Base-by-base conservation (phyloP, 2,329 filamentous ascomycete species). In the Elsinoe australis region DNA sequence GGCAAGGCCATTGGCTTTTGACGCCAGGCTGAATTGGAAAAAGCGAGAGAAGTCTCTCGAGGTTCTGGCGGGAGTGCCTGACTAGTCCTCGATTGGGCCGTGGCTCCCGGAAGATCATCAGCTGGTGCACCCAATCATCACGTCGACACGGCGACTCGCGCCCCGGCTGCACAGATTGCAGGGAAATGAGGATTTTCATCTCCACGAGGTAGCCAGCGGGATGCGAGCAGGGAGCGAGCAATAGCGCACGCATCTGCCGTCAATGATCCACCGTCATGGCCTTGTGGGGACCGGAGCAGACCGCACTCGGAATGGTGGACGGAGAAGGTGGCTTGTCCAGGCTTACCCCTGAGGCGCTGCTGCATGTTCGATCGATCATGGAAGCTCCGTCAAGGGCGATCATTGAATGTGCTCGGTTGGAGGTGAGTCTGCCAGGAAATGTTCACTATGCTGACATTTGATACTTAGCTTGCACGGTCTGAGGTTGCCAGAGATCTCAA, bases 61-160 rank as follows among this genome's bases (percentile, higher is more conserved):
- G n/a, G n/a, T n/a, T n/a, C n/a, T n/a, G 26, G 21, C 39, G 39
- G 39, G 39, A 44, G 39, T 44, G 21, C 39, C 39, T 44, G 39
- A 17, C 39, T 44, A 44, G 17, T 12, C 15, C 39, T 44, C 17
- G 39, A 44, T 44, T 44, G 39, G 39, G 39, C 39, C 39, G 31
- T 44, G 39, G 26, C 39, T 44, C 39, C 39, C 39, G 39, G 39
- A 31, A 24, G 26, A 31, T 44, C 39, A 44, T 32, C 24, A 19
- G 14, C 21, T 14, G 14, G 24, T 7, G 19, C n/a, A 17, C 12
- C 26, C 39, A 44, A 44, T 32, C 39, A 21, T 18, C 26, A 19
- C 39, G 39, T 44, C 10, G 3, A 28, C 14, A 42, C 14, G 19
- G n/a, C 12, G 38, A 19, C 38, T 42, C 38, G 38, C 38, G 38